phyloP scores from a whole-genome alignment of 352 stramenopile species.

The Elongisporangium anandrum region DNA sequence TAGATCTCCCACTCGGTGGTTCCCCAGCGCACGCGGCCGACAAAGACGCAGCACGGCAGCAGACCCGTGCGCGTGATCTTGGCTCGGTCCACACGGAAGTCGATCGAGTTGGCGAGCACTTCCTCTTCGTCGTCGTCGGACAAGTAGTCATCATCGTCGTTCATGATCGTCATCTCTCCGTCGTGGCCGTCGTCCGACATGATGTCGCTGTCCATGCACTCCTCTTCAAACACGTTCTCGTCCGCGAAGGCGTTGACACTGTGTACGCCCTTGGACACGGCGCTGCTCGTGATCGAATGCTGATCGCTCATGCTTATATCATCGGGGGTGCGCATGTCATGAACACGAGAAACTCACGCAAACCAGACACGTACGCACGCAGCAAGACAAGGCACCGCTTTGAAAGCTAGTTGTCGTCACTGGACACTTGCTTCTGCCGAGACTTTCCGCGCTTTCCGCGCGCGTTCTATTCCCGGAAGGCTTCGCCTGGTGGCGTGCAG shows the following conservation, averaged over 20 bases:
- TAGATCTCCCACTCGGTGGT: conserved; percentile 81
- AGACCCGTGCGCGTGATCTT: conserved; percentile 62
- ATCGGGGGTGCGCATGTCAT: not conserved
- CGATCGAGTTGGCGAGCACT: conserved; percentile 68
- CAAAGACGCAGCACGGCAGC: conserved; percentile 81
- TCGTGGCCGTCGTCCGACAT: conserved; percentile 32
- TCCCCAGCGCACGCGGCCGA: conserved; percentile 73
- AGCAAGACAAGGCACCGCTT: too few species aligned
- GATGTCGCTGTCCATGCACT: conserved; percentile 44
- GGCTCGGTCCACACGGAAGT: conserved; percentile 68
- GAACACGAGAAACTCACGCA: not conserved
- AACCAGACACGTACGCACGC: not conserved
- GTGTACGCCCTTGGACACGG: not conserved
- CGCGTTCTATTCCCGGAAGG: not conserved
- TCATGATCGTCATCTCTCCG: conserved; percentile 67
- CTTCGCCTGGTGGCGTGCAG: not conserved
- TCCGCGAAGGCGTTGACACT: conserved; percentile 5
- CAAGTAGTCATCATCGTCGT: conserved; percentile 46
- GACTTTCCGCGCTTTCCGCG: not conserved
- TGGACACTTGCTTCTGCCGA: not conserved
- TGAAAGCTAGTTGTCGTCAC: not conserved
- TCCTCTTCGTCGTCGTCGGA: conserved; percentile 51
- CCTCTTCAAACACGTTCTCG: conserved; percentile 24
- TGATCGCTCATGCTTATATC: not conserved
- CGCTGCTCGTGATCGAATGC: not conserved